Conservation (phyloP, 495 filamentous ascomycete species). For the Tuber borchii region DNA sequence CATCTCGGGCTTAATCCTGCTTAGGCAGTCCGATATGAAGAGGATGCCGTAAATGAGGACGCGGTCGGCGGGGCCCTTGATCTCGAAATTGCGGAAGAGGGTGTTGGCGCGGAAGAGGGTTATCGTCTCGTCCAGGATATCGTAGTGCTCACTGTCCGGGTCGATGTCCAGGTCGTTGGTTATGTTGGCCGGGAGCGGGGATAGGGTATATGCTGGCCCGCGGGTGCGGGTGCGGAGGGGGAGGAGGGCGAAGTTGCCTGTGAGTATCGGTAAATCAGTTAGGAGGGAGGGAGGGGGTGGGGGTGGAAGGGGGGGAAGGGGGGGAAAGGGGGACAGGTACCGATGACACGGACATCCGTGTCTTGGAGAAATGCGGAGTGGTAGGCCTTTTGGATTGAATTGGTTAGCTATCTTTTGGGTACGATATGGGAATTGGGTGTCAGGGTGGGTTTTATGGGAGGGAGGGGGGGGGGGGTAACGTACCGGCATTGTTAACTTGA, state of each 20-base stretch:
- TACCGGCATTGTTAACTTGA: not conserved
- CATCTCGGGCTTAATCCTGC: slow-evolving; percentile 72
- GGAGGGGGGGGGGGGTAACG: not conserved
- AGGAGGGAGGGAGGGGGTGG: slow-evolving; percentile 44
- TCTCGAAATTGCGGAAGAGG: slow-evolving; percentile 98
- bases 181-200: slow-evolving; percentile 59
- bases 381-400: slow-evolving; percentile 36
- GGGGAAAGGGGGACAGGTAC: slow-evolving; percentile 22
- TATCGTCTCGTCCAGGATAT: slow-evolving; percentile 88
- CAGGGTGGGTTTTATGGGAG: too few relatives aligned
- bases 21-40: slow-evolving; percentile 80
- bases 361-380: slow-evolving; percentile 42
- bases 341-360: slow-evolving; percentile 40
- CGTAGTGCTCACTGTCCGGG: slow-evolving; percentile 79
- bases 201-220: slow-evolving; percentile 80
- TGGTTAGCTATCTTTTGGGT: slow-evolving; percentile 12
- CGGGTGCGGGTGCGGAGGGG: slow-evolving; percentile 88
- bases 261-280: slow-evolving; percentile 15
- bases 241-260: slow-evolving; percentile 90
- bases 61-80: slow-evolving; percentile 91
- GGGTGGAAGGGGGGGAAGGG: slow-evolving; percentile 57
- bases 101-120: slow-evolving; percentile 95
- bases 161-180: slow-evolving; percentile 63
- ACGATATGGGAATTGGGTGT: not conserved
- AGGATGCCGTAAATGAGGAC: slow-evolving; percentile 94